Base-by-base conservation (phyloP, 1,284 basidiomycete species). In the Sanghuangporus weigelae region DNA sequence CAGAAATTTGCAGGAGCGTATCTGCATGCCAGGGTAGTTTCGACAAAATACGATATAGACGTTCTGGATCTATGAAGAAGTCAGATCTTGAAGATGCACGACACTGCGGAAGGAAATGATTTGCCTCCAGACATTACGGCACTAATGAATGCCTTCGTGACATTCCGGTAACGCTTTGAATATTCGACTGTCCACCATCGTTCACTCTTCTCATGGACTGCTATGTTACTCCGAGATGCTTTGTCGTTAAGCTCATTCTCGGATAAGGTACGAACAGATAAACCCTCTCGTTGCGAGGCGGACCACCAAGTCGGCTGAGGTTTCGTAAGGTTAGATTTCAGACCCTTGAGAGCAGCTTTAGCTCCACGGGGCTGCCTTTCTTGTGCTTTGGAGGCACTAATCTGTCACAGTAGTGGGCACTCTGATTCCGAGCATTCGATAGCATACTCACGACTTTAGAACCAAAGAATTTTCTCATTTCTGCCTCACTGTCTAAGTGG, bases 401-500 rank as follows among this genome's bases (percentile, higher is more conserved):
- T 71, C 68, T 7, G 74, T 62, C 0, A 74, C 66, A 19, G 1
- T 46, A 19, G 16, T 46, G 7, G 21, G 44, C 5, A 69, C 59
- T 2, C 19, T 26, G 16, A 11, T n/a, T 11, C 10, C 49, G 31
- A 12, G n/a, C 10, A n/a, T 8, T 10, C 7, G 49, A 51, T n/a
- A 31, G 31, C 12, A 2, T 81, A 65, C 85, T 78, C 14, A 96
- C 84, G 60, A 96, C 93, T 72, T 89, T 92, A 7, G 92, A 84
- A 1, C 95, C 95, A 70, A 98, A 98, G 81, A 97, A 96, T 67
- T 86, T 89, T 63, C 90, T 87, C 74, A 97, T 84, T 73, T 98
- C 95, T 0, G 88, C 87, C 63, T 96, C 93, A 10, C 87, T 82
- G 66, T 97, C 94, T 16, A 97, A 84, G 69, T 93, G 83, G 59